Base-by-base conservation (phyloP, 2,329 filamentous ascomycete species). In the Penicillium sp. region DNA sequence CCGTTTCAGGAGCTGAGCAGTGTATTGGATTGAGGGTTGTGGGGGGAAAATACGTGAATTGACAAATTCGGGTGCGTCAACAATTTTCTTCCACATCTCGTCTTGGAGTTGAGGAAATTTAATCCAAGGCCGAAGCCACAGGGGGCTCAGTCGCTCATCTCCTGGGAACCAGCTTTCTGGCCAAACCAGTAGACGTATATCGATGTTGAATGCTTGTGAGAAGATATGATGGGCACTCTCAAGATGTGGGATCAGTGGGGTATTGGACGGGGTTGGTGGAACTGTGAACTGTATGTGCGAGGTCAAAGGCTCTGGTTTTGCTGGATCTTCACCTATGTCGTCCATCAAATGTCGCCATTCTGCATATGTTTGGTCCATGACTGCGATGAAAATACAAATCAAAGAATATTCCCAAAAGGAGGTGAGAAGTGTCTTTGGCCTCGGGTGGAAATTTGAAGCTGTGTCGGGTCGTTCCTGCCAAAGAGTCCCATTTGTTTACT, bases 91-190 rank as follows among this genome's bases (percentile, higher is more conserved):
- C 50, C 50, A 52, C 10, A 17, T 25, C 9, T 12, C 41, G 5
- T 52, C 50, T 38, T 52, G 50, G 6, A 40, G 33, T 12, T 28
- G 41, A 8, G 50, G 50, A 30, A 52, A 52, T 14, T 38, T 6
- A 17, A 46, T 28, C 50, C 50, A 52, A 31, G 50, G 41, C 4
- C 19, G 17, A 8, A 52, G 25, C 17, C 16, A 28, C 8, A 12
- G 0, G 7, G 50, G 50, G 5, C 35, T 30, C 4, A 38, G 40
- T 46, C 41, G 25, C 2, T 17, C n/a, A 43, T 42, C 37, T 6
- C 7, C 37, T 17, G 37, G 17, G 7, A 43, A 43, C 30, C 19
- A 31, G 14, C 22, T 31, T 1, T 33, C 19, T 14, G 48, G 28
- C 48, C 48, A 43, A 42, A 43, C 10, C 4, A 33, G 5, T 2